These are phyloP conservation scores for Xanthoceras sorbifolium DNA, from an alignment of 345 rosid species.

Conservation along the genomic window DNA sequence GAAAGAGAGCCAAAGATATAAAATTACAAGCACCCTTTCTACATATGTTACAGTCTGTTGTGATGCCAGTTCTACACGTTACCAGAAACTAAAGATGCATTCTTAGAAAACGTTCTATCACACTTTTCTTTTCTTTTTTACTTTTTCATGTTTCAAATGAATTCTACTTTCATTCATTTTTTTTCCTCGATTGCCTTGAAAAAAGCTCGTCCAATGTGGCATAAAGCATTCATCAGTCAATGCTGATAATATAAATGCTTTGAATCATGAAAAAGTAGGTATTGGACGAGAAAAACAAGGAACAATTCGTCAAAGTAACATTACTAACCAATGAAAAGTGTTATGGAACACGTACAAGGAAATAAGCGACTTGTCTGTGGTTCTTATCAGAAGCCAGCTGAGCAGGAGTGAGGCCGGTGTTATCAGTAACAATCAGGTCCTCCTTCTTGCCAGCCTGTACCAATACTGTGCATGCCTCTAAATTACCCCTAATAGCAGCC, in stretches of 20 bases:
- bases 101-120: neutral
- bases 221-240: conserved; percentile 14
- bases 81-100: neutral
- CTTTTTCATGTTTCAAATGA: neutral
- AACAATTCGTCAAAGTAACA: conserved; percentile 23
- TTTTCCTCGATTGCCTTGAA: neutral
- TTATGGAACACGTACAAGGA: conserved; percentile 83
- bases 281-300: conserved; percentile 3
- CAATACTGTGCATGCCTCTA: conserved; percentile 97
- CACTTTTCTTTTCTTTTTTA: neutral
- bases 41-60: neutral
- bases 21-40: neutral
- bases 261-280: neutral
- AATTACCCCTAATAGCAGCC: conserved; percentile 98
- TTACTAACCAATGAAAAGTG: conserved; percentile 33
- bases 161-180: neutral
- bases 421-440: conserved; percentile 84
- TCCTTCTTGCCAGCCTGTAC: conserved; percentile 99
- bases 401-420: conserved; percentile 94
- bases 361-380: conserved; percentile 98
- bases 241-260: neutral
- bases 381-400: conserved; percentile 98
- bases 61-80: neutral
- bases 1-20: neutral
- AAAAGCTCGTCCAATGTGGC: conserved; percentile 9